Base-by-base conservation (phyloP, 129 eudicot species). In the Escallonia herrerae region DNA sequence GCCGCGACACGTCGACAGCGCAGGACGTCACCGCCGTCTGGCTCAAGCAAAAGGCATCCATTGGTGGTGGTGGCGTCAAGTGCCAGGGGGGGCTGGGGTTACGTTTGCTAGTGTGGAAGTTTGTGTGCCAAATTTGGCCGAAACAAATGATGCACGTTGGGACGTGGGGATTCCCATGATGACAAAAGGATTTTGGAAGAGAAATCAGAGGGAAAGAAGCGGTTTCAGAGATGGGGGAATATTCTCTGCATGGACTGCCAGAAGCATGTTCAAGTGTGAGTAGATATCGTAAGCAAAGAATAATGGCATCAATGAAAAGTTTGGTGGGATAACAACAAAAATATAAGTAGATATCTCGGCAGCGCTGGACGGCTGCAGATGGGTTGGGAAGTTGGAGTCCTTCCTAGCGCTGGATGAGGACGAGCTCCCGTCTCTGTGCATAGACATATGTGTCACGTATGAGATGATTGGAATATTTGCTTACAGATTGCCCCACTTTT, bases 261-360 rank as follows among this genome's bases (percentile, higher is more conserved):
- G 54, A 49, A 45, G 57, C 45, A 48, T 22, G 58, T 40, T 33
- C 68, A 47, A 48, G 57, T 64, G 56, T 63, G 58, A 22, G 33
- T 22, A 22, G 33, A 22, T 1, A 22, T 22, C 33, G 33, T 22
- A 22, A 22, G 33, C 33, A 22, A 22, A 22, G 33, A 22, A 22
- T 22, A 22, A 22, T 22, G 33, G 33, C 33, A 22, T 22, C 33
- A 22, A 22, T 22, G 33, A 22, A 22, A 22, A 22, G 33, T 22
- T 22, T 22, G 33, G 33, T 22, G 33, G 33, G 33, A 22, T 22
- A 22, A 22, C 33, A 22, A 22, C 33, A 22, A n/a, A n/a, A n/a
- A n/a, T n/a, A n/a, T n/a, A n/a, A n/a, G n/a, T n/a, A n/a, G 33
- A 22, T 22, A 22, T 22, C 33, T 22, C 33, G 1, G 33, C 33